phyloP scores from a whole-genome alignment of 768 basidiomycete species.

The Calocybe indica region DNA sequence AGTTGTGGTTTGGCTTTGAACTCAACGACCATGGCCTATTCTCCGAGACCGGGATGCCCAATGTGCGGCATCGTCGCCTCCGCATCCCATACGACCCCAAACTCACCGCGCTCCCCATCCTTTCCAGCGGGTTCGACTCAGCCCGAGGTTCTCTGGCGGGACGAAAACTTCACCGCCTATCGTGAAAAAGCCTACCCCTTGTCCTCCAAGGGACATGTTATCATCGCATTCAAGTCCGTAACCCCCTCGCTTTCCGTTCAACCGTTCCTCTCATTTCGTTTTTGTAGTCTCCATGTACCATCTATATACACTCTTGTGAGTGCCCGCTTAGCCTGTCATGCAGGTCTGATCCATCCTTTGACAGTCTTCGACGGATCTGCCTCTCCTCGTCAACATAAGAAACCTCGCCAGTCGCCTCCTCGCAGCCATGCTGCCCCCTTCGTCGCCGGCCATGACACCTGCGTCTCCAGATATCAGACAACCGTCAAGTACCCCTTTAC shows the following conservation, averaged over 20 bases:
- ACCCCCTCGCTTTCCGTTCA: neutral
- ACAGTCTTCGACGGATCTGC: constrained; percentile 71
- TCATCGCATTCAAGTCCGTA: constrained; percentile 75
- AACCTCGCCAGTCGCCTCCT: constrained; percentile 55
- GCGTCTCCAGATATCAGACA: constrained; percentile 15
- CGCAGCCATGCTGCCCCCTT: constrained; percentile 33
- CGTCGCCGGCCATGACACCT: constrained; percentile 28
- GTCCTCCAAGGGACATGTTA: constrained; percentile 66
- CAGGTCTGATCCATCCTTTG: constrained; percentile 5
- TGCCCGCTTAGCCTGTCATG: constrained; percentile 11
- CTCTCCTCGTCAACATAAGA: constrained; percentile 59
- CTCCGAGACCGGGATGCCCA: constrained; percentile 65
- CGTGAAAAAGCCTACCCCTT: constrained; percentile 65
- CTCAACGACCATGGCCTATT: constrained; percentile 40
- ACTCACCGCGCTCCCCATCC: constrained; percentile 39
- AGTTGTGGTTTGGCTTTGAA: neutral
- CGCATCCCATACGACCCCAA: constrained; percentile 37
- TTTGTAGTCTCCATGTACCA: constrained; percentile 63
- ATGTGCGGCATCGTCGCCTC: constrained; percentile 69
- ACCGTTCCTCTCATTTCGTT: constrained; percentile 2
- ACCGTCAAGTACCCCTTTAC: constrained; percentile 18
- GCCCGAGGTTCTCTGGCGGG: constrained; percentile 66
- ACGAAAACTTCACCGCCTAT: constrained; percentile 74
- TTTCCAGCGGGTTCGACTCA: constrained; percentile 41
- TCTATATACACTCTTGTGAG: constrained; percentile 70